A percentile compares a stretch with the other conserved stretches of the same genome.
phyloP scores from a whole-genome alignment of 192 early-diverging fungal species.

The Backusella tarrabulga region DNA sequence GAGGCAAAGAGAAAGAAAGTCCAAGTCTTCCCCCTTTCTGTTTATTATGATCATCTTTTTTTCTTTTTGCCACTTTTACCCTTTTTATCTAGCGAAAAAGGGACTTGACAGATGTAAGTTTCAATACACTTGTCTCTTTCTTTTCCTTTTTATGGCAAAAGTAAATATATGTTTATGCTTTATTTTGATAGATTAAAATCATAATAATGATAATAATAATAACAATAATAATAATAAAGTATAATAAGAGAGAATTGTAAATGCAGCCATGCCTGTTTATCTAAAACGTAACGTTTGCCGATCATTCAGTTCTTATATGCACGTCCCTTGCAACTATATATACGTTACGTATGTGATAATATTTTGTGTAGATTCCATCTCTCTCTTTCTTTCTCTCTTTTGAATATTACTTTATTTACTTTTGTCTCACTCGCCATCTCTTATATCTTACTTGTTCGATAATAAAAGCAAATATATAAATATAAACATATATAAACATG shows the following conservation, averaged over 20 bases:
- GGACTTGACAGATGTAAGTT: not conserved
- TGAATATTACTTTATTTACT: not conserved
- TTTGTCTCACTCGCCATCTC: not conserved
- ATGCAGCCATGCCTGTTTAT: conserved; percentile 8
- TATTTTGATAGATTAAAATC: not conserved
- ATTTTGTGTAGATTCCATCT: not conserved
- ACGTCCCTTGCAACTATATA: conserved; percentile 14
- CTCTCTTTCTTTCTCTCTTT: not conserved
- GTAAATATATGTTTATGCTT: not conserved
- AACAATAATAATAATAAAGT: not conserved
- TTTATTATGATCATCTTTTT: conserved; percentile 3
- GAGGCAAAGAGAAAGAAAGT: not conserved
- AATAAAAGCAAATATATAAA: not conserved
- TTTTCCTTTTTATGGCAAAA: not conserved
- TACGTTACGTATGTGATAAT: conserved; percentile 1
- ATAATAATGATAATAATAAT: not conserved
- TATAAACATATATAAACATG: not conserved
- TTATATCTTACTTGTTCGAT: not conserved
- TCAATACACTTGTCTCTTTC: not conserved
- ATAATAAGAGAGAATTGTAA: conserved; percentile 8
- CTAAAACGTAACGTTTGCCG: conserved; percentile 13
- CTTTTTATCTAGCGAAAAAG: not conserved
- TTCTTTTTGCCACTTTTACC: not conserved
- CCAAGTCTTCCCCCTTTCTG: not conserved
- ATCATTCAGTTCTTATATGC: conserved; percentile 12